Conservation (phyloP, 1,139 yeast genomes). For the Blastobotrys ciferrii region DNA sequence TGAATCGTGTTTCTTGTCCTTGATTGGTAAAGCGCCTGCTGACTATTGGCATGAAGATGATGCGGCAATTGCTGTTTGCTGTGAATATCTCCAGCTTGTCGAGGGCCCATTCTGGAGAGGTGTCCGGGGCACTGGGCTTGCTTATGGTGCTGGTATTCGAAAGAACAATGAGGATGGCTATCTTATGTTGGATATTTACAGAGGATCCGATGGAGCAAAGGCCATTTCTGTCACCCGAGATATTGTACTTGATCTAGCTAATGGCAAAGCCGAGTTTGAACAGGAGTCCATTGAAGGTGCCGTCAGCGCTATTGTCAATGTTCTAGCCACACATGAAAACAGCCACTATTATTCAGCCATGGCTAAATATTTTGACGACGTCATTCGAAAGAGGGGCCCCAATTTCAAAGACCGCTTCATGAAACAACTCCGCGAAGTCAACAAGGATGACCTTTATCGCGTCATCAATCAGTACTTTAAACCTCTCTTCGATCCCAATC, state of each 20-base stretch:
- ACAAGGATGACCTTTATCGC: constrained; percentile 54
- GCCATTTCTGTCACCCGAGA: constrained; percentile 67
- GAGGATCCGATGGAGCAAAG: constrained; percentile 80
- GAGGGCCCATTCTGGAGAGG: constrained; percentile 99
- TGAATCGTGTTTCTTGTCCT: constrained; percentile 73
- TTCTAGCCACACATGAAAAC: constrained; percentile 63
- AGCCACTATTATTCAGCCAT: constrained; percentile 58
- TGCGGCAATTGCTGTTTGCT: constrained; percentile 68
- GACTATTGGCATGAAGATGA: constrained; percentile 66
- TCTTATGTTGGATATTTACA: constrained; percentile 63
- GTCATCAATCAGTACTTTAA: constrained; percentile 52
- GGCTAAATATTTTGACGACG: constrained; percentile 61
- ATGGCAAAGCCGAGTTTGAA: constrained; percentile 55
- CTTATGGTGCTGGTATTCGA: constrained; percentile 76
- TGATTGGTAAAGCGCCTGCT: constrained; percentile 62
- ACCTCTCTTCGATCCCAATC: constrained; percentile 52
- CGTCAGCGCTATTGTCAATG: constrained; percentile 68
- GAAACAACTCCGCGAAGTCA: constrained; percentile 40
- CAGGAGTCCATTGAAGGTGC: constrained; percentile 64
- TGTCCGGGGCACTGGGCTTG: constrained; percentile 91
- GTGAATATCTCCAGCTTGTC: constrained; percentile 76
- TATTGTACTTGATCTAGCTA: constrained; percentile 61
- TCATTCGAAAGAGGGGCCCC: constrained; percentile 69
- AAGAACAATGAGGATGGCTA: constrained; percentile 66
- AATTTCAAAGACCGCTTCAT: constrained; percentile 47